phyloP scores from a whole-genome alignment of 139 green algal species.

The Coelastrella sp. region DNA sequence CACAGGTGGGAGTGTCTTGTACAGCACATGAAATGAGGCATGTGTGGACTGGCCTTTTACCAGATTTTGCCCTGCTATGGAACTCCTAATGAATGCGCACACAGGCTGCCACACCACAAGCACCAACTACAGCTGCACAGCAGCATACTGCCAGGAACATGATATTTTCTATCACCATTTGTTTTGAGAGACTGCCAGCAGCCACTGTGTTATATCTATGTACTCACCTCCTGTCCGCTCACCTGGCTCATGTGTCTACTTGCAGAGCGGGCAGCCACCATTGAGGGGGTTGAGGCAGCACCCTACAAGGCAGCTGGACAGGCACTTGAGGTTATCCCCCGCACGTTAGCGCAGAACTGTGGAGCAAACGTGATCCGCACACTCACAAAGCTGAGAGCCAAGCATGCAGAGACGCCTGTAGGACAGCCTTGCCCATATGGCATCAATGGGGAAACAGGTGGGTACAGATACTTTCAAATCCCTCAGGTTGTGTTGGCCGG shows the following conservation, averaged over 20 bases:
- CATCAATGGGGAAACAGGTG: slow-evolving; percentile 82
- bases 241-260: neutral
- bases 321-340: slow-evolving; percentile 98
- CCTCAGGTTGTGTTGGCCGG: neutral
- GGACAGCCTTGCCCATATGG: slow-evolving; percentile 16
- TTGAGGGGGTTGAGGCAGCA: slow-evolving; percentile 67
- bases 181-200: neutral
- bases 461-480: neutral
- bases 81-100: no score
- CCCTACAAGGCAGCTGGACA: slow-evolving; percentile 82
- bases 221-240: neutral
- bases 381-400: slow-evolving; percentile 97
- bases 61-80: no score
- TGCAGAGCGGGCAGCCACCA: neutral
- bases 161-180: neutral
- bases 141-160: neutral
- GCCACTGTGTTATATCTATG: neutral
- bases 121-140: neutral
- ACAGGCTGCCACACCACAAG: neutral
- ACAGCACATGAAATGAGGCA: no score
- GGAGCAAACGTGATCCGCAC: slow-evolving; percentile 98
- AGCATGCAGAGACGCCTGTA: slow-evolving; percentile 62
- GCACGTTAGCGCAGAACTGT: slow-evolving; percentile 98
- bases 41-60: neutral
- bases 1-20: neutral